These are phyloP conservation scores for Sugiyamaella floridensis DNA, from an alignment of 805 yeast species.

Conservation along the genomic window DNA sequence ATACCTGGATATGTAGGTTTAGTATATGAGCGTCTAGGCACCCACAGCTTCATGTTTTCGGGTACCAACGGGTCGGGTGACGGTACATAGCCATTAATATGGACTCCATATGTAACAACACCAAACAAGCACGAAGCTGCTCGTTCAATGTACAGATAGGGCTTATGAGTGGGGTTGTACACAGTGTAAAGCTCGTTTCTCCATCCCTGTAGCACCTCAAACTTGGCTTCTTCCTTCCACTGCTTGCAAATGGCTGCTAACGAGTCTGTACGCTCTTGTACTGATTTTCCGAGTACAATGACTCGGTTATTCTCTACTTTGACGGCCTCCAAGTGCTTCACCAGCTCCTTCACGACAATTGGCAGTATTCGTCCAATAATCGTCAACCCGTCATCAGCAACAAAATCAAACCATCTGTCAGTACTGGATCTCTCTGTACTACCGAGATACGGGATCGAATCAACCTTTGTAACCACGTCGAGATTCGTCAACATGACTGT, in stretches of 20 bases:
- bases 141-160: conserved; percentile 70
- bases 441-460: conserved; percentile 12
- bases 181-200: conserved; percentile 75
- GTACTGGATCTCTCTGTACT: background rate
- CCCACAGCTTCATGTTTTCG: conserved; percentile 49
- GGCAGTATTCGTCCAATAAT: conserved; percentile 24
- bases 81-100: conserved; percentile 70
- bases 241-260: conserved; percentile 24
- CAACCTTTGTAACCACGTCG: conserved; percentile 4
- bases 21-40: conserved; percentile 68
- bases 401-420: conserved; percentile 18
- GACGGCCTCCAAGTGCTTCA: conserved; percentile 14
- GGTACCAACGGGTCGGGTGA: conserved; percentile 39
- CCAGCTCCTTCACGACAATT: conserved; percentile 19
- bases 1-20: conserved; percentile 87
- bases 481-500: background rate
- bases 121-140: conserved; percentile 78
- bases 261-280: conserved; percentile 37
- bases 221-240: conserved; percentile 21
- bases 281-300: conserved; percentile 29
- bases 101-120: conserved; percentile 84
- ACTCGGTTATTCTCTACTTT: conserved; percentile 28
- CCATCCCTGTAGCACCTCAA: conserved; percentile 48
- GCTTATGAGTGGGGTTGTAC: conserved; percentile 46
- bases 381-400: conserved; percentile 21